These are phyloP conservation scores for Candida sp. DNA, from an alignment of 1,139 yeast species.

Conservation along the genomic window DNA sequence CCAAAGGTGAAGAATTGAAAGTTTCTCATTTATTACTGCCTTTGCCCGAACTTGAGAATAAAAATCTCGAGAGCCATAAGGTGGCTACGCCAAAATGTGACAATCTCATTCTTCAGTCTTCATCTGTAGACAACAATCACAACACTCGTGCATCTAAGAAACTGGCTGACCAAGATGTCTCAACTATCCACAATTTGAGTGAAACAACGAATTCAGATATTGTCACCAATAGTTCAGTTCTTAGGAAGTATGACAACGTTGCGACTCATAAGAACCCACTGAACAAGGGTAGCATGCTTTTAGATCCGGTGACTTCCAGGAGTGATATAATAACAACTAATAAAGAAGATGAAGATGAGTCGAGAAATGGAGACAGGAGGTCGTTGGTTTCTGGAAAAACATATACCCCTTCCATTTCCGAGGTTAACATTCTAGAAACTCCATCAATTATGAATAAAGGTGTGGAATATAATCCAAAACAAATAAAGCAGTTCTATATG, in stretches of 20 bases:
- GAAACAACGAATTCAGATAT: neutral
- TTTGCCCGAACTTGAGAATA: slow-evolving; percentile 11
- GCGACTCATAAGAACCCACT: neutral
- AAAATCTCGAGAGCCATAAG: neutral
- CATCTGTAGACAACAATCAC: too few species aligned
- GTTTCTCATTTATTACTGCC: slow-evolving; percentile 13
- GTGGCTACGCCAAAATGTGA: neutral
- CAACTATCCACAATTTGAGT: neutral
- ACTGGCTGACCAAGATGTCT: neutral
- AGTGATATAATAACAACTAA: neutral
- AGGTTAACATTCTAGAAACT: neutral
- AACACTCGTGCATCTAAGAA: neutral
- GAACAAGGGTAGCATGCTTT: neutral
- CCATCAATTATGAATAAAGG: neutral
- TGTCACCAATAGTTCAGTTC: neutral
- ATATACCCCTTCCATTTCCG: neutral
- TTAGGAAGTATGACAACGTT: neutral
- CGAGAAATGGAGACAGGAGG: neutral
- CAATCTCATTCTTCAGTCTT: neutral
- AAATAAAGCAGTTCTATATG: slow-evolving; percentile 11
- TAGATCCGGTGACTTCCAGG: neutral
- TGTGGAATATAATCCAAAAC: neutral
- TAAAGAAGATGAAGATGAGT: neutral
- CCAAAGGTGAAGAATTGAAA: slow-evolving; percentile 16
- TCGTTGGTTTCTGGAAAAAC: neutral